phyloP scores from a whole-genome alignment of 2,329 filamentous ascomycete genomes.

The Remersonia thermophila region DNA sequence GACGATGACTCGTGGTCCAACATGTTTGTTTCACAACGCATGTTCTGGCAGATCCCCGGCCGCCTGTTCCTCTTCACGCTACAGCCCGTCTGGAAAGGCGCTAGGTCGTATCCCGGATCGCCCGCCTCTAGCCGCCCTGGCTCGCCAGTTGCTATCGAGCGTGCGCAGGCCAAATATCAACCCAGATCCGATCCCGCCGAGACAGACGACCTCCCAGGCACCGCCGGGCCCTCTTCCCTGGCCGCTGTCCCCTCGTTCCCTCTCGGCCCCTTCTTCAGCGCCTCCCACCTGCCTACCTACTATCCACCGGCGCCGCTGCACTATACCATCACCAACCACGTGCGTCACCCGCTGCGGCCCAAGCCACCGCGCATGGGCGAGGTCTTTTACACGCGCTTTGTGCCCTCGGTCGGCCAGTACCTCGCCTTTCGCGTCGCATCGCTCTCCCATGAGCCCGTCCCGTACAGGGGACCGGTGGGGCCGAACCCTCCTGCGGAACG shows the following conservation, averaged over 20 bases:
- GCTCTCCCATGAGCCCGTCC: constrained; percentile 48
- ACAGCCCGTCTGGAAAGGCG: constrained; percentile 35
- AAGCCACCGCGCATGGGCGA: constrained; percentile 87
- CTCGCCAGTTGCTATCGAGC: constrained; percentile 28
- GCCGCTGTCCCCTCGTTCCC: constrained; percentile 34
- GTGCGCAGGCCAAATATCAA: constrained; percentile 19
- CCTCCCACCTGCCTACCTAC: constrained; percentile 79
- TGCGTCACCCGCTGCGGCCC: constrained; percentile 75
- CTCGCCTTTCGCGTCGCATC: constrained; percentile 81
- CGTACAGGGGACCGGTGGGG: constrained; percentile 48
- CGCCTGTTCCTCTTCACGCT: constrained; percentile 81
- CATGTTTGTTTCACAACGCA: constrained; percentile 70
- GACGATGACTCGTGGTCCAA: constrained; percentile 55
- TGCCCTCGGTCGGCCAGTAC: constrained; percentile 72
- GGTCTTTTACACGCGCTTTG: constrained; percentile 77
- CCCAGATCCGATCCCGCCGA: constrained; percentile 14
- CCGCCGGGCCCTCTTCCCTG: constrained; percentile 3
- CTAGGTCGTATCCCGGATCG: constrained; percentile 33
- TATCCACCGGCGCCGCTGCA: constrained; percentile 75
- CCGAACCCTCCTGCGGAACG: constrained; percentile 27
- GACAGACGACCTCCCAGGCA: constrained; percentile 28
- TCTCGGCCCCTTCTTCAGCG: constrained; percentile 63
- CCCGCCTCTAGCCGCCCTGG: constrained; percentile 40
- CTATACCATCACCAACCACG: constrained; percentile 64
- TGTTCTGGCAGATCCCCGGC: constrained; percentile 88